These are phyloP conservation scores for Venturia oleaginea DNA, from an alignment of 2,329 filamentous ascomycete genomes.

Conservation along the genomic window DNA sequence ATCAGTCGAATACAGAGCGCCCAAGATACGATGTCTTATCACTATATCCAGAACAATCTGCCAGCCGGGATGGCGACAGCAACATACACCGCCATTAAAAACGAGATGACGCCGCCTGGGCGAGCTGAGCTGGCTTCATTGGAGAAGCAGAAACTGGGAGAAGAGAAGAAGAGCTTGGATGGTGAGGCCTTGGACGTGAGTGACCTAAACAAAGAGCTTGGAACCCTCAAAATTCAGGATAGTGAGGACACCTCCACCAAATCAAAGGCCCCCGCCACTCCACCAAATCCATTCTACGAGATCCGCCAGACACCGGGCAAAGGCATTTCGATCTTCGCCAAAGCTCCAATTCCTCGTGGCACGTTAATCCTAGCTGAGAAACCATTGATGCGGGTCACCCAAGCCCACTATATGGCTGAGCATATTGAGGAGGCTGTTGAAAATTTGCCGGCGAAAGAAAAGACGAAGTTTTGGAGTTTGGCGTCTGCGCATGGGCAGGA, in stretches of 20 bases:
- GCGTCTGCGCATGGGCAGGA: slow-evolving; percentile 11
- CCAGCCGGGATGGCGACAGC: not conserved
- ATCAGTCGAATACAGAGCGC: not conserved
- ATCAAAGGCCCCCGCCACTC: not conserved
- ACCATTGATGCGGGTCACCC: slow-evolving; percentile 6
- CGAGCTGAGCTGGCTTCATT: not conserved
- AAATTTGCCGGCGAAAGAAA: not conserved
- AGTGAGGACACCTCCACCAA: not conserved
- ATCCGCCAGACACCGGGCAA: not conserved
- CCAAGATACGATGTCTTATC: not conserved
- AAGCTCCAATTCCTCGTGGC: not conserved
- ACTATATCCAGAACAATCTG: not conserved
- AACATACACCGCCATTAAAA: not conserved
- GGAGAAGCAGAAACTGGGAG: not conserved
- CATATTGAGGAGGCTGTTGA: slow-evolving; percentile 1
- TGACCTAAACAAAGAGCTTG: not conserved
- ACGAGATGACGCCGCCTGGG: not conserved
- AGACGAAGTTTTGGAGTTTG: not conserved
- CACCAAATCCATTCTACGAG: slow-evolving; percentile 19
- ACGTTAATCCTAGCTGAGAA: not conserved
- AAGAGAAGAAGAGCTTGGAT: not conserved
- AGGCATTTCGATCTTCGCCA: slow-evolving; percentile 8
- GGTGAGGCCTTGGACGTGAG: not conserved
- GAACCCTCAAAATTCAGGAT: not conserved
- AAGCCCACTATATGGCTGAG: slow-evolving; percentile 1